Evolutionary conservation across 805 yeast species (phyloP), one percentile per base, ranked within the genome.

Genomic region (Metschnikowia kofuensis): DNA sequence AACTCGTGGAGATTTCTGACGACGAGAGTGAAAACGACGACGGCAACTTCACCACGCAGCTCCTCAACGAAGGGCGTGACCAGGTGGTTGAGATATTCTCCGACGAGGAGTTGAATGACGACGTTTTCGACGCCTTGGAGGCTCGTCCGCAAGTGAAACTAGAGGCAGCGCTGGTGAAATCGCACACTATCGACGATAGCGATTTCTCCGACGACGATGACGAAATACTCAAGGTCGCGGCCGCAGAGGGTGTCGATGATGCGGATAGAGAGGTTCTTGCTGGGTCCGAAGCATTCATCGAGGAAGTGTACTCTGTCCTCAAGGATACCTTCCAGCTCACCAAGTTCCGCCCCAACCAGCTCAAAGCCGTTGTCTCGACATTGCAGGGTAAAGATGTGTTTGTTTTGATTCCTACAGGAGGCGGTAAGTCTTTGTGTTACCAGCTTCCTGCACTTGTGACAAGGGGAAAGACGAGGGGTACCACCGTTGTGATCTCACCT

Each of bases 391-490:
- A 78, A 39, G 99, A 94, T 65, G 96, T 88, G 0, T 89, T 94
- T 69, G 97, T 94, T 1, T 73, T 94, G 58, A 92, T 94, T 96
- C 99, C 99, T 0, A 94, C 99, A 0, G 99, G 99, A 35, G 99
- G 99, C 44, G 99, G 99, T 44, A 94, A 94, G 63, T 91, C 98
- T 0, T 69, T 94, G 30, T 94, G 99, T 64, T 94, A 91, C 66
- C 99, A 94, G 66, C 74, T 94, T 35, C 98, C 99, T 0, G 97
- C 99, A 0, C 72, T 94, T 39, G 83, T 92, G 1, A 74, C 76
- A 38, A 74, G 84, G 1, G 97, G 97, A 1, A 74, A 65, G 21
- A 88, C 96, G 0, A 69, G 68, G 14, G 98, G 97, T 13, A 85
- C 94, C 0, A 89, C 98, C 0, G 79, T 94, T 35, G 99, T 94